phyloP scores from a whole-genome alignment of 768 basidiomycete species.

The Russula sp. region DNA sequence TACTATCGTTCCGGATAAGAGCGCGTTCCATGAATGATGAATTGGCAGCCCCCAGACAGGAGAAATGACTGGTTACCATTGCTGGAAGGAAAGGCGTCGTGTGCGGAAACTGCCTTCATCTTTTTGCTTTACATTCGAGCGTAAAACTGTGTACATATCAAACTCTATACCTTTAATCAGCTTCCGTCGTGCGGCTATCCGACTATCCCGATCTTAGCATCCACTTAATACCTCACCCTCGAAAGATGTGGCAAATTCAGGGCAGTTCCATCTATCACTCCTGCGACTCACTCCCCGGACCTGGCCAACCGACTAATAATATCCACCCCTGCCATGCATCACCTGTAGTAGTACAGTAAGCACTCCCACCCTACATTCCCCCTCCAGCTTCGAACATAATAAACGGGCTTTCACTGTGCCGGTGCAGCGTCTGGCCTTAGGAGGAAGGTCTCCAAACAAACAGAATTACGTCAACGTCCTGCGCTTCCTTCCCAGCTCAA shows the following conservation, averaged over 20 bases:
- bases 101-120: conserved; percentile 3
- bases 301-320: too few relatives aligned
- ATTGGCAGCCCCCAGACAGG: conserved; percentile 18
- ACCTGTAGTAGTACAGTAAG: too few relatives aligned
- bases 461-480: conserved; percentile 13
- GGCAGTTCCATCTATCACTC: background rate
- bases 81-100: conserved; percentile 8
- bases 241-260: conserved; percentile 8
- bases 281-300: too few relatives aligned
- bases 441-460: background rate
- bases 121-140: conserved; percentile 4
- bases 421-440: background rate
- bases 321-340: too few relatives aligned
- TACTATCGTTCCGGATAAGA: conserved; percentile 18
- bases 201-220: conserved; percentile 11
- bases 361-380: too few relatives aligned
- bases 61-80: conserved; percentile 17
- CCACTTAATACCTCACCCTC: background rate
- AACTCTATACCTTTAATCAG: conserved; percentile 25
- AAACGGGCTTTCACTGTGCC: conserved; percentile 5
- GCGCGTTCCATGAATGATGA: conserved; percentile 17
- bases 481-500: background rate
- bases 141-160: conserved; percentile 17
- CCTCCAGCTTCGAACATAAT: conserved; percentile 6
- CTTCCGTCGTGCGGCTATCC: conserved; percentile 16